A percentile compares a stretch with the other conserved stretches of the same genome.
Conservation (phyloP, 352 stramenopile species). For the Phytopythium boreale region DNA sequence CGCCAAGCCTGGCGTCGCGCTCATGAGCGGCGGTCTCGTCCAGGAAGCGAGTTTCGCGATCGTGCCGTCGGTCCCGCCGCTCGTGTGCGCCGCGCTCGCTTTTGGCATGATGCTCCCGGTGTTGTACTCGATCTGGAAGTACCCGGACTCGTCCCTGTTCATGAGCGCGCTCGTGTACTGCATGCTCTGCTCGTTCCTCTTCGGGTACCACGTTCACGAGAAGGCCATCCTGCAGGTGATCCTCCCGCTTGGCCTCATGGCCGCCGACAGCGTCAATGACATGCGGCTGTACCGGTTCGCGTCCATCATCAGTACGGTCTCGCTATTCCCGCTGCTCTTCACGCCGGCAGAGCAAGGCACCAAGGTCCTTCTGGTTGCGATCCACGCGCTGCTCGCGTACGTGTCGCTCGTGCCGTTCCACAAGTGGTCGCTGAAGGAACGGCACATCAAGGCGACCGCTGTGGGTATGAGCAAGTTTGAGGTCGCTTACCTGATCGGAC, state of each 20-base stretch:
- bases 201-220: slow-evolving; percentile 99
- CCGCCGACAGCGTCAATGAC: slow-evolving; percentile 72
- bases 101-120: slow-evolving; percentile 79
- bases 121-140: slow-evolving; percentile 69
- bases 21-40: slow-evolving; percentile 86
- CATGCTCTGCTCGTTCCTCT: slow-evolving; percentile 94
- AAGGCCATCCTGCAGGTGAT: slow-evolving; percentile 96
- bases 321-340: slow-evolving; percentile 84
- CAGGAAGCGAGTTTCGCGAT: slow-evolving; percentile 78
- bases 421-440: slow-evolving; percentile 67
- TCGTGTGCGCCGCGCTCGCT: slow-evolving; percentile 73
- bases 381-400: slow-evolving; percentile 61
- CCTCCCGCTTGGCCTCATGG: slow-evolving; percentile 65
- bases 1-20: slow-evolving; percentile 34
- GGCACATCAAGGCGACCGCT: slow-evolving; percentile 59
- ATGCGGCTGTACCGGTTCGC: slow-evolving; percentile 82
- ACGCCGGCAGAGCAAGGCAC: slow-evolving; percentile 74
- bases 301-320: slow-evolving; percentile 64
- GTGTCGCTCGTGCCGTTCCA: slow-evolving; percentile 61
- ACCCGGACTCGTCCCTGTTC: slow-evolving; percentile 77
- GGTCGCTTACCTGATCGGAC: slow-evolving; percentile 40
- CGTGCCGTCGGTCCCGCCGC: slow-evolving; percentile 60
- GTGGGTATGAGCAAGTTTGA: slow-evolving; percentile 60
- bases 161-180: slow-evolving; percentile 84
- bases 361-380: slow-evolving; percentile 63